Base-by-base conservation (phyloP, 805 yeast species). In the Maudiozyma serrabonitensis region DNA sequence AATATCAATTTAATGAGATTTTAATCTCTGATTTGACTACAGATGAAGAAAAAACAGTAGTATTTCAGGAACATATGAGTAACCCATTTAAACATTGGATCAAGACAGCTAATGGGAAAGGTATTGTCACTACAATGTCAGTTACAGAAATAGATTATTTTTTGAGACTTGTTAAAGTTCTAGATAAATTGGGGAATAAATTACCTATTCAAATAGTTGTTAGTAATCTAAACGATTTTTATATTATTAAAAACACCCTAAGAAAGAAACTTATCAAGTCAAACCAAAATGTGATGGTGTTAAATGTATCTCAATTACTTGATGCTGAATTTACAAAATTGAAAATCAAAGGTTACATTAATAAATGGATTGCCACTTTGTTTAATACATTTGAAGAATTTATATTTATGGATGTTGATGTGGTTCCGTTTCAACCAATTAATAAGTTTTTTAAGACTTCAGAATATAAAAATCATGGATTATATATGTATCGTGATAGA, bases 381-480 rank as follows among this genome's bases (percentile, higher is more conserved):
- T 77, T 76, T 64, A 72, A 67, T 52, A 67, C 78, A 13, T 79
- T 79, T 54, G 69, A 72, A 47, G 77, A 78, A 53, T 66, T 72
- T 37, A 61, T 79, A 9, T 63, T 79, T 28, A 48, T 79, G 28
- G 84, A 79, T 58, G 74, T 80, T 2, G 83, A 79, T 58, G 65
- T 75, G 0, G 75, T 77, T 2, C 64, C 75, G 1, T 59, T 75
- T 39, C 61, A 70, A 1, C 74, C 76, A 49, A 52, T 68, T 1
- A 68, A 71, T 1, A 59, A 64, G 2, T 61, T 57, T 13, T 61
- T 69, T 32, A 41, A 51, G 2, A 44, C 23, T 11, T 21, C 32
- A 16, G 57, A 53, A 35, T 59, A 59, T 43, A 31, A 38, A 68
- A 55, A 48, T 53, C 23, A 53, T 25, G 57, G 57, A 15, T 44